phyloP scores from a whole-genome alignment of 2,329 filamentous ascomycete genomes.

The Arthrobotrys musiformis region DNA sequence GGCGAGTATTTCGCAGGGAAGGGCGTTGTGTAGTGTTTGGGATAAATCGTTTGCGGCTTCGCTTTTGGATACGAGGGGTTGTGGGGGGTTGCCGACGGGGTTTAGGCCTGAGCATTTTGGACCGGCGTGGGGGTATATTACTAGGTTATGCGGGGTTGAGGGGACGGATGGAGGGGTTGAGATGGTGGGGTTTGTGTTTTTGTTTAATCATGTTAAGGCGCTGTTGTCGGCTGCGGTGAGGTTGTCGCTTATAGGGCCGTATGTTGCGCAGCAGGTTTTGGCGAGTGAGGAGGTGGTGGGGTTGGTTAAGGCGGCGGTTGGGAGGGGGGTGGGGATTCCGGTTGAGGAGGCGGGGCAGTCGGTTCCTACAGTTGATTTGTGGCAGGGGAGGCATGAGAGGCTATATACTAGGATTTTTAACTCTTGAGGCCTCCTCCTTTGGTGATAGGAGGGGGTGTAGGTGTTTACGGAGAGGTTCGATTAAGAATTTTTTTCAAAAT shows the following conservation, averaged over 20 bases:
- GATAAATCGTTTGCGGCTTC: conserved; percentile 73
- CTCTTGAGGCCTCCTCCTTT: conserved; percentile 1
- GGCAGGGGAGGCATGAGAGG: conserved; percentile 83
- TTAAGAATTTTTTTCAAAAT: neutral
- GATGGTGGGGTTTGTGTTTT: conserved; percentile 78
- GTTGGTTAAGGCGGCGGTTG: conserved; percentile 70
- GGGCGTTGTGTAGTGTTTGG: conserved; percentile 80
- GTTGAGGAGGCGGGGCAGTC: conserved; percentile 78
- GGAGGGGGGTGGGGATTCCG: conserved; percentile 69
- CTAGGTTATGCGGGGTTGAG: conserved; percentile 70
- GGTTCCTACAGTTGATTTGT: conserved; percentile 81
- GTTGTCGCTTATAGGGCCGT: conserved; percentile 81
- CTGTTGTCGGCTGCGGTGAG: conserved; percentile 80
- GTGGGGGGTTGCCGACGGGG: neutral
- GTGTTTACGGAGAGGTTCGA: neutral
- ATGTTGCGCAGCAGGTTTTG: conserved; percentile 79
- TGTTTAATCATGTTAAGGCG: conserved; percentile 80
- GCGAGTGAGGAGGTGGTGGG: conserved; percentile 71
- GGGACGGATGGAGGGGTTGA: conserved; percentile 62
- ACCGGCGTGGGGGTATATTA: conserved; percentile 70
- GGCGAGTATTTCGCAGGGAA: conserved; percentile 78
- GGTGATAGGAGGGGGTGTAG: neutral
- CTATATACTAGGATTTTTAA: conserved; percentile 89
- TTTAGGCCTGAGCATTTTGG: conserved; percentile 56
- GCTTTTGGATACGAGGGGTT: conserved; percentile 56